Percentiles rank a stretch among this genome's conserved stretches.
phyloP scores from a whole-genome alignment of 2,329 filamentous ascomycete species.

The Plectosphaerella plurivora region DNA sequence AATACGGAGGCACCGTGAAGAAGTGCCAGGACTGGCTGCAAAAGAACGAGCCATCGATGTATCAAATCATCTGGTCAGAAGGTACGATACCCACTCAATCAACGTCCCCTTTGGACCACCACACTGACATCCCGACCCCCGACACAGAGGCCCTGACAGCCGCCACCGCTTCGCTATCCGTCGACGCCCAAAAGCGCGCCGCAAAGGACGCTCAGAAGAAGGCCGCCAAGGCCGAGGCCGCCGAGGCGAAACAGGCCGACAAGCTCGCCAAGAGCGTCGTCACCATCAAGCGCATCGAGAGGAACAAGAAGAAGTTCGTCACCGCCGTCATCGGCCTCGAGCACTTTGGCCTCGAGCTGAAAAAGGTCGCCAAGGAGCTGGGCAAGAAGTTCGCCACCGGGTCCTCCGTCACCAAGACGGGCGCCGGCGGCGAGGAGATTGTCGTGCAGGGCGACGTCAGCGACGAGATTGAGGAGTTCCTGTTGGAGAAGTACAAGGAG shows the following conservation, averaged over 20 bases:
- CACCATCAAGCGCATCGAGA: conserved; percentile 92
- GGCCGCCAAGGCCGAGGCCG: conserved; percentile 85
- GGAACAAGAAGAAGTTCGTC: conserved; percentile 96
- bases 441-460: conserved; percentile 96
- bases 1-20: conserved; percentile 93
- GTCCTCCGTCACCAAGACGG: conserved; percentile 82
- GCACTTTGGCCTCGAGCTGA: conserved; percentile 84
- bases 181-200: conserved; percentile 90
- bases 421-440: conserved; percentile 88
- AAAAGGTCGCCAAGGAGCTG: conserved; percentile 94
- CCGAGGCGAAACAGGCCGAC: conserved; percentile 77
- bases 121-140: background rate
- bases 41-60: conserved; percentile 67
- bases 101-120: background rate
- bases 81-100: conserved; percentile 44
- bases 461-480: conserved; percentile 88
- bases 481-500: conserved; percentile 82
- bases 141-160: conserved; percentile 70
- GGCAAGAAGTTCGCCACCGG: conserved; percentile 99
- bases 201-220: conserved; percentile 97
- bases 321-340: conserved; percentile 90
- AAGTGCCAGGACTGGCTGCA: conserved; percentile 97
- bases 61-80: conserved; percentile 77
- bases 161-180: conserved; percentile 77
- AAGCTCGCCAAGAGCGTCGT: conserved; percentile 79